These are phyloP conservation scores for Meyerozyma sp. DNA, from an alignment of 1,139 yeast species.

Conservation along the genomic window DNA sequence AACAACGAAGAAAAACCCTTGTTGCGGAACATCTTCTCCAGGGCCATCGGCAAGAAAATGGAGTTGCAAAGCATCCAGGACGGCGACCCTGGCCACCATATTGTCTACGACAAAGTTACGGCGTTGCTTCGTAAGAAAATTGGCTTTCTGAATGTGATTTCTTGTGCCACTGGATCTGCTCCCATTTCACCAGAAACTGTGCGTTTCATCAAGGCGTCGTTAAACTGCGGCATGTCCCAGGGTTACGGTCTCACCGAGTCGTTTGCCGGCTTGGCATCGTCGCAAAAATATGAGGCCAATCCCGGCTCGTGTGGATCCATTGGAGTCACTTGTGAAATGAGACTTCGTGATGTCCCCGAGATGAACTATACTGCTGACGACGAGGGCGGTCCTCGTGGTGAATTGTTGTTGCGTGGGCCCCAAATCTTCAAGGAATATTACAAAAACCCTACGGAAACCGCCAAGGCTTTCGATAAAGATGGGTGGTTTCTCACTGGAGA, in stretches of 20 bases:
- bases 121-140: conserved; percentile 25
- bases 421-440: conserved; percentile 58
- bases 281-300: conserved; percentile 25
- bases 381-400: conserved; percentile 40
- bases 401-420: conserved; percentile 63
- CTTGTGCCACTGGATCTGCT: conserved; percentile 36
- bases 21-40: conserved; percentile 19
- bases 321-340: conserved; percentile 48
- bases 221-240: conserved; percentile 34
- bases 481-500: conserved; percentile 83
- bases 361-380: conserved; percentile 54
- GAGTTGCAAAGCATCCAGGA: conserved; percentile 25
- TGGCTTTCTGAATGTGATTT: conserved; percentile 28
- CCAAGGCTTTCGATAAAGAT: conserved; percentile 49
- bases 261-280: conserved; percentile 35
- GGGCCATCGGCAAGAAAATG: conserved; percentile 27
- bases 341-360: conserved; percentile 61
- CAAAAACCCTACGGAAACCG: conserved; percentile 52
- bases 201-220: conserved; percentile 34
- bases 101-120: conserved; percentile 26
- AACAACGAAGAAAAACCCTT: conserved; percentile 22
- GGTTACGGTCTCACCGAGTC: conserved; percentile 46
- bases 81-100: conserved; percentile 24
- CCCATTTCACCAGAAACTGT: conserved; percentile 40
- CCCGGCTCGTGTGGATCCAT: conserved; percentile 47